Evolutionary conservation across 2,329 filamentous ascomycete genomes (phyloP).

Genomic region (Pseudogymnoascus sp.): DNA sequence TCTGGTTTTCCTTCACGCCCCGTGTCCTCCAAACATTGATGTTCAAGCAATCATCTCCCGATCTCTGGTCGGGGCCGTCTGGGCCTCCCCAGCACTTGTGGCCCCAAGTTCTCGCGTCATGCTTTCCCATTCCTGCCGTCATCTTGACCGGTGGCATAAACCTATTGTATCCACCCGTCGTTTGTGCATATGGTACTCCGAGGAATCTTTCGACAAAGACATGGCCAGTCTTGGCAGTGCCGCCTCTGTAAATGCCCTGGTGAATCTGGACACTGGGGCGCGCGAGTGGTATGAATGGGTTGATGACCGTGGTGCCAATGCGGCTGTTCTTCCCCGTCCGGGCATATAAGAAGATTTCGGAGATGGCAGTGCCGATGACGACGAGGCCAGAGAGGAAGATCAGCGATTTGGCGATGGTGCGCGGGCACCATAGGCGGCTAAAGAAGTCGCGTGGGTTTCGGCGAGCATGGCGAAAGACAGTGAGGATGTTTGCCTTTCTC

Average conservation of each 20-base stretch:
- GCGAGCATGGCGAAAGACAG: background rate
- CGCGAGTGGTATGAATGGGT: background rate
- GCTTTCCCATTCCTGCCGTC: slow-evolving; percentile 15
- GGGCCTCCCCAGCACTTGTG: background rate
- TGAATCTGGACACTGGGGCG: slow-evolving; percentile 1
- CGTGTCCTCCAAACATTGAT: slow-evolving; percentile 40
- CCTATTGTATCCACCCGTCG: slow-evolving; percentile 38
- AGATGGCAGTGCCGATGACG: background rate
- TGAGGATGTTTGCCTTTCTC: background rate
- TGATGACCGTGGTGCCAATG: background rate
- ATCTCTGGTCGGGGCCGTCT: slow-evolving; percentile 14
- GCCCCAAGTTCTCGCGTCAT: background rate
- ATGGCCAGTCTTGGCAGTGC: slow-evolving; percentile 15
- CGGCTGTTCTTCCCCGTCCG: slow-evolving; percentile 8
- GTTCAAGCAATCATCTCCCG: slow-evolving; percentile 45
- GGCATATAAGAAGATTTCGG: background rate
- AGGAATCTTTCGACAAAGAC: slow-evolving; percentile 36
- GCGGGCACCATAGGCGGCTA: background rate
- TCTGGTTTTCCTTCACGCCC: slow-evolving; percentile 20
- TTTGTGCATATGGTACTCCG: slow-evolving; percentile 40
- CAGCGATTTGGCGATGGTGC: background rate
- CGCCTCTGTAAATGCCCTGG: slow-evolving; percentile 4
- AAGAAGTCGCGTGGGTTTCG: slow-evolving; percentile 6
- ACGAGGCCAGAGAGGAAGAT: background rate
- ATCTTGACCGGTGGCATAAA: slow-evolving; percentile 39